phyloP scores from a whole-genome alignment of 345 rosid species.

The Aethionema arabicum region DNA sequence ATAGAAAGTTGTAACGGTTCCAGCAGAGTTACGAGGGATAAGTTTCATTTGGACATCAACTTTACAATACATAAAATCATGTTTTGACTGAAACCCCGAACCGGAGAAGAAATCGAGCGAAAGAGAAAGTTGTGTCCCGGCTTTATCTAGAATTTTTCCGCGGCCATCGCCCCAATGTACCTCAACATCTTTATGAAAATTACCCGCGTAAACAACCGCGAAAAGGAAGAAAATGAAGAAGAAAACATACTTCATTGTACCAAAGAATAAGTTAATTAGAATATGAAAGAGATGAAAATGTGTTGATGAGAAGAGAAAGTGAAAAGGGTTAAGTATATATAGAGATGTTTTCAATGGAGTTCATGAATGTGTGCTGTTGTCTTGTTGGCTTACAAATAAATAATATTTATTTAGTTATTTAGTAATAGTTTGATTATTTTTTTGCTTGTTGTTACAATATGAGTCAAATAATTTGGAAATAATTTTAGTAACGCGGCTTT shows the following conservation, averaged over 20 bases:
- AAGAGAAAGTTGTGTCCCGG: slow-evolving; percentile 34
- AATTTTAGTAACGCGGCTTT: too few species aligned
- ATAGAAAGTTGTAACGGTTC: slow-evolving; percentile 52
- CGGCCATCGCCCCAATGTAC: slow-evolving; percentile 38
- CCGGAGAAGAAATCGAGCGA: slow-evolving; percentile 47
- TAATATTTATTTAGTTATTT: too few species aligned
- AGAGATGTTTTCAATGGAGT: too few species aligned
- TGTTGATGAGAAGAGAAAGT: slow-evolving; percentile 14
- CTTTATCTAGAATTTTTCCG: slow-evolving; percentile 24
- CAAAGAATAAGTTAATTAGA: slow-evolving; percentile 14
- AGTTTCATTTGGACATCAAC: slow-evolving; percentile 47
- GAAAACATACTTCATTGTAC: neutral
- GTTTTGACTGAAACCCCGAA: slow-evolving; percentile 43
- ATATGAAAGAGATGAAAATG: neutral
- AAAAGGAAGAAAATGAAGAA: slow-evolving; percentile 30
- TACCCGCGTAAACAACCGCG: slow-evolving; percentile 34
- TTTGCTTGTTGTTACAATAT: too few species aligned
- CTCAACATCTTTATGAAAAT: slow-evolving; percentile 36
- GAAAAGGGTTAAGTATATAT: too few species aligned
- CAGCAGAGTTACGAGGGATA: slow-evolving; percentile 50
- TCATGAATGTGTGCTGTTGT: too few species aligned
- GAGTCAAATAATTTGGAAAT: too few species aligned
- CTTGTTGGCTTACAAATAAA: too few species aligned
- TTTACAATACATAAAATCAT: slow-evolving; percentile 42
- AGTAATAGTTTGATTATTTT: too few species aligned